Percentiles rank a stretch among this genome's conserved stretches.
These are phyloP conservation scores for Podospora appendiculata DNA, from an alignment of 495 filamentous ascomycete genomes.

Conservation along the genomic window DNA sequence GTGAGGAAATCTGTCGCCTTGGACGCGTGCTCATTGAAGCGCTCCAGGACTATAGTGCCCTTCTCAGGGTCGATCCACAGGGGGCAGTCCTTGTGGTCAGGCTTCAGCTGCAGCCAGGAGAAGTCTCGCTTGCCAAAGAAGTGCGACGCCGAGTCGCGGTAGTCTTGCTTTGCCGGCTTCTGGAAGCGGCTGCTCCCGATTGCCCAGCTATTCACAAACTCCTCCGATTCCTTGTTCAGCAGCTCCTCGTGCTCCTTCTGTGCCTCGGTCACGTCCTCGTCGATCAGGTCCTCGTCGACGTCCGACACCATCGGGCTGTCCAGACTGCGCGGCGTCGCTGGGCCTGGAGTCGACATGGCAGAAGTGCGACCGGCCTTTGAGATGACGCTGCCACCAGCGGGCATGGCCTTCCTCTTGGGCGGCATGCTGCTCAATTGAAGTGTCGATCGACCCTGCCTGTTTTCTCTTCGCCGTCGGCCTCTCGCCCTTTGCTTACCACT, in stretches of 20 bases:
- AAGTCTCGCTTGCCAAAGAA: slow-evolving; percentile 58
- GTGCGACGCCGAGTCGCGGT: slow-evolving; percentile 37
- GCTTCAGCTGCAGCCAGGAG: slow-evolving; percentile 71
- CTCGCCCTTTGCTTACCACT: no score
- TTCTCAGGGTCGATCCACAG: slow-evolving; percentile 84
- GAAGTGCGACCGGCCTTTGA: slow-evolving; percentile 50
- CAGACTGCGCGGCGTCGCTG: slow-evolving; percentile 56
- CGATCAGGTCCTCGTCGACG: slow-evolving; percentile 51
- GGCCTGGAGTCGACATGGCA: slow-evolving; percentile 60
- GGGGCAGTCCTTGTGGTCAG: slow-evolving; percentile 80
- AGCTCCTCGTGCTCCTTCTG: slow-evolving; percentile 44
- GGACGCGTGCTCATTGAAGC: slow-evolving; percentile 75
- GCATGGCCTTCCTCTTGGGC: slow-evolving; percentile 65
- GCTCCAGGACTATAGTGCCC: slow-evolving; percentile 89
- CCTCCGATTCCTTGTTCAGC: slow-evolving; percentile 54
- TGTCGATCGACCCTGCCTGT: no score
- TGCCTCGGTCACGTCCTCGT: slow-evolving; percentile 57
- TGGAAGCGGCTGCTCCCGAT: slow-evolving; percentile 43
- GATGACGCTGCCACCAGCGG: slow-evolving; percentile 41
- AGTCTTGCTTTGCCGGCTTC: slow-evolving; percentile 12
- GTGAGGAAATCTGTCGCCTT: slow-evolving; percentile 92
- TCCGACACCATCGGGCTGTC: slow-evolving; percentile 45
- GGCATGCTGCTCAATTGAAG: slow-evolving; percentile 44
- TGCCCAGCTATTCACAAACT: slow-evolving; percentile 40
- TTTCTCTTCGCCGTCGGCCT: no score